Percentiles rank a stretch among this genome's conserved stretches.
phyloP scores from a whole-genome alignment of 1,139 yeast species.

The Diutina mesorugosa region DNA sequence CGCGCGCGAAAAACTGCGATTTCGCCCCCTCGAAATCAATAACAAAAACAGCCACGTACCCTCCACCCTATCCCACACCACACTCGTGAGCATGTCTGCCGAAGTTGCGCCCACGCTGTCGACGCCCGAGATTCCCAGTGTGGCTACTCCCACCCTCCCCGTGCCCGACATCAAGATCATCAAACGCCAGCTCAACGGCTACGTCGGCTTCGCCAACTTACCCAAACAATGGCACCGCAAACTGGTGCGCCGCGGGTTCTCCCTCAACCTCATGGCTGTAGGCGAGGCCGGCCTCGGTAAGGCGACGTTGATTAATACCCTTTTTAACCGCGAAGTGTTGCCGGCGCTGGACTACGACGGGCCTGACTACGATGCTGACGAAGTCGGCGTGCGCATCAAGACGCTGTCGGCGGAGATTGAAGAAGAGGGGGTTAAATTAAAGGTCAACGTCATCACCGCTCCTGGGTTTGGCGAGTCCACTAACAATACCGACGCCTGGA shows the following conservation, averaged over 20 bases:
- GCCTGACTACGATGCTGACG: conserved; percentile 7
- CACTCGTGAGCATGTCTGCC: not conserved
- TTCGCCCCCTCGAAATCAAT: not conserved
- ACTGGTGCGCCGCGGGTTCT: conserved; percentile 89
- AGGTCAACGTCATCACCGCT: conserved; percentile 75
- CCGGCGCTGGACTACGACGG: conserved; percentile 8
- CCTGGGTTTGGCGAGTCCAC: conserved; percentile 93
- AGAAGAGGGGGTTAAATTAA: conserved; percentile 86
- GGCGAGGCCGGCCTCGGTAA: conserved; percentile 94
- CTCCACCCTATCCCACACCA: not conserved
- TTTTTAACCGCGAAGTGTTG: conserved; percentile 71
- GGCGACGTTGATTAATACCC: conserved; percentile 80
- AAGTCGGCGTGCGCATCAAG: conserved; percentile 43
- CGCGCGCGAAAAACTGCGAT: not conserved
- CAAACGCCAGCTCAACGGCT: conserved; percentile 76
- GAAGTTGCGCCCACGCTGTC: not conserved
- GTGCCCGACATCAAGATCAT: conserved; percentile 39
- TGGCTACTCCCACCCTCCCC: not conserved
- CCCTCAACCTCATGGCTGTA: conserved; percentile 76
- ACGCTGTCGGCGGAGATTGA: conserved; percentile 65
- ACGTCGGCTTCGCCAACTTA: conserved; percentile 94
- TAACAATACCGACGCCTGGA: conserved; percentile 84
- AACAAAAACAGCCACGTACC: not conserved
- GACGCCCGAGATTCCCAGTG: not conserved
- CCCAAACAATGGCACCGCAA: conserved; percentile 99